phyloP scores from a whole-genome alignment of 192 early-diverging fungal genomes.

The Lunasporangiospora selenospora region DNA sequence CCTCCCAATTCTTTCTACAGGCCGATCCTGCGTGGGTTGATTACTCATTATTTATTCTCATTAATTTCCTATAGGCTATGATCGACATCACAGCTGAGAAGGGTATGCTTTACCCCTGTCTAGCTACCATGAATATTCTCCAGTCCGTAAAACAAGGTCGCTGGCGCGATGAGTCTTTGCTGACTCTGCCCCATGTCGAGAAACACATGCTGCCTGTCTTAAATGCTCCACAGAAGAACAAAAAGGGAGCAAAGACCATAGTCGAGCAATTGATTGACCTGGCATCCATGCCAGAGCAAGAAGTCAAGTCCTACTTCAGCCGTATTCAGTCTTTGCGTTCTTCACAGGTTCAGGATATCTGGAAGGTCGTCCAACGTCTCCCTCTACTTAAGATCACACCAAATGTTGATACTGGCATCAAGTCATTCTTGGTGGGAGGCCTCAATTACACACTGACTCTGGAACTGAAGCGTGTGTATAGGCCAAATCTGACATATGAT shows the following conservation, averaged over 20 bases:
- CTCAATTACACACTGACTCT: slow-evolving; percentile 26
- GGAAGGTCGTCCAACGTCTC: slow-evolving; percentile 51
- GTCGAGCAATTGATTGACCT: slow-evolving; percentile 49
- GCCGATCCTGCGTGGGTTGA: background rate
- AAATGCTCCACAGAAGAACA: slow-evolving; percentile 10
- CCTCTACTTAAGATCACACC: slow-evolving; percentile 54
- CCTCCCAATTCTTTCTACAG: no score
- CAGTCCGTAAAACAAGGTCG: slow-evolving; percentile 94
- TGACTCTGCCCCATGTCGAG: slow-evolving; percentile 68
- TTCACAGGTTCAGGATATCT: slow-evolving; percentile 47
- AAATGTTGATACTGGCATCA: slow-evolving; percentile 54
- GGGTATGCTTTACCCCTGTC: slow-evolving; percentile 66
- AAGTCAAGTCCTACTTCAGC: slow-evolving; percentile 30
- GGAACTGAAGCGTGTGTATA: slow-evolving; percentile 16
- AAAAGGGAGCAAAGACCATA: slow-evolving; percentile 1
- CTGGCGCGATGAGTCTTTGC: slow-evolving; percentile 81
- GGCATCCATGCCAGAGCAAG: slow-evolving; percentile 39
- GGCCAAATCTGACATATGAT: slow-evolving; percentile 25
- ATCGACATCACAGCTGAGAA: slow-evolving; percentile 82
- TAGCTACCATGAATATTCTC: slow-evolving; percentile 83
- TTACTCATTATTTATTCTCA: slow-evolving; percentile 6
- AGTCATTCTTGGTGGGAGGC: slow-evolving; percentile 46
- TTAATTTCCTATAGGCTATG: slow-evolving; percentile 74
- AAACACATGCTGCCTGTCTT: slow-evolving; percentile 40
- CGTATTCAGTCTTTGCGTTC: slow-evolving; percentile 9